Base-by-base conservation (phyloP, 208 protist genomes). In the Spongospora subterranea region DNA sequence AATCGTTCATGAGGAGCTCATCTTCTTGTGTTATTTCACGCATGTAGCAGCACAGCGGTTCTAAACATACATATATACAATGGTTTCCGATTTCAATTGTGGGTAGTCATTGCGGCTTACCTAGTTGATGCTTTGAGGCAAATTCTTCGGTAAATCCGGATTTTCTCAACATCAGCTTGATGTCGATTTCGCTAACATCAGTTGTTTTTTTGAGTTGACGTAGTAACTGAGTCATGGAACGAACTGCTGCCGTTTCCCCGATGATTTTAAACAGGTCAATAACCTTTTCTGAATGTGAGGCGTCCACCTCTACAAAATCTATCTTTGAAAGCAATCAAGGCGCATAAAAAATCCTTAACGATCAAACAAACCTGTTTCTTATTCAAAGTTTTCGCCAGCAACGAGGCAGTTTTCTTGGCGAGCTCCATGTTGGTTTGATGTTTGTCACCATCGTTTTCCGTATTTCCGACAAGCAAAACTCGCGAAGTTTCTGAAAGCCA, bases 321-420 rank as follows among this genome's bases (percentile, higher is more conserved):
- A 60, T 60, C 50, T 60, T 60, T 60, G 6, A 6, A 60, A 60
- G 24, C 50, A 60, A 24, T 60, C 24, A 24, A 24, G 24, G 6
- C 50, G 50, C 50, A 60, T 60, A 60, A 60, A 6, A 60, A 24
- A 60, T 29, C 50, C 50, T 60, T 60, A 29, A 29, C 50, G 24
- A n/a, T n/a, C n/a, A n/a, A n/a, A n/a, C n/a, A 60, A 24, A 60
- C 50, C 50, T 60, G 50, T 60, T 60, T 60, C 50, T 60, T 60
- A 29, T 24, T 24, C 13, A 60, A 24, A 60, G 24, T 60, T 24
- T 60, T 60, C 50, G 50, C 50, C 24, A 60, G 50, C 50, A 29
- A 29, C 50, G 50, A 60, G 6, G 24, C 24, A 29, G 50, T 24
- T 24, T 6, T 24, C 50, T 60, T 60, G 50, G 50, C 50, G 24